Evolutionary conservation across 192 early-diverging fungal species (phyloP).

Genomic region (Backusella macrospora): DNA sequence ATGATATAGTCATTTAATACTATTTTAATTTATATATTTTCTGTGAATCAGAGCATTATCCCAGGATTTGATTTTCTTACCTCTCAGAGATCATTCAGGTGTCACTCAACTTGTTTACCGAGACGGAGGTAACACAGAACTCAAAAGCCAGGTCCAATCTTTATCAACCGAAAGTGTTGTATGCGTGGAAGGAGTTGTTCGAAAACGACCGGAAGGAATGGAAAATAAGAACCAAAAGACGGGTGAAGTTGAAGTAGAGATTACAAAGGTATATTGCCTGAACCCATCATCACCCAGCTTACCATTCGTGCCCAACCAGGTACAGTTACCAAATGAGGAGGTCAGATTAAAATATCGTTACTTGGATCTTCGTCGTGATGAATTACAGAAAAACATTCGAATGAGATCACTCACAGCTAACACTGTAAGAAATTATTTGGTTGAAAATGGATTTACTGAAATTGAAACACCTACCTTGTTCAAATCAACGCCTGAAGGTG

Average conservation of each 20-base stretch:
- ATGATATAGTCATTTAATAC: not conserved
- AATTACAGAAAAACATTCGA: slow-evolving; percentile 77
- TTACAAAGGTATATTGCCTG: slow-evolving; percentile 61
- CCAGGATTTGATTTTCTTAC: slow-evolving; percentile 72
- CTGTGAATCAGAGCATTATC: slow-evolving; percentile 61
- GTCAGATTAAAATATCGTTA: slow-evolving; percentile 74
- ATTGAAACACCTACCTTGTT: slow-evolving; percentile 93
- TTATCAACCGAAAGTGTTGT: slow-evolving; percentile 76
- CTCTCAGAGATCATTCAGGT: slow-evolving; percentile 78
- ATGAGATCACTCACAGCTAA: slow-evolving; percentile 67
- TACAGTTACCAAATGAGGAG: slow-evolving; percentile 75
- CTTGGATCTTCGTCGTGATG: slow-evolving; percentile 78
- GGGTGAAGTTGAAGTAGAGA: slow-evolving; percentile 73
- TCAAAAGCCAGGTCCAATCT: slow-evolving; percentile 48
- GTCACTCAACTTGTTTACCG: slow-evolving; percentile 72
- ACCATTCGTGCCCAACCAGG: slow-evolving; percentile 62
- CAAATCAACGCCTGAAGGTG: slow-evolving; percentile 92
- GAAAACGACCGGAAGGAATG: slow-evolving; percentile 53
- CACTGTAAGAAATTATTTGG: slow-evolving; percentile 70
- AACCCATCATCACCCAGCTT: slow-evolving; percentile 66
- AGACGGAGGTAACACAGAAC: not conserved
- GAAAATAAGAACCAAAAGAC: slow-evolving; percentile 49
- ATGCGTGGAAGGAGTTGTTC: slow-evolving; percentile 65
- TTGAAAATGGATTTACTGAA: slow-evolving; percentile 75
- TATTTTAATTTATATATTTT: not conserved